Base-by-base conservation (phyloP, 2,329 filamentous ascomycete genomes). In the Cordyceps pruinosa region DNA sequence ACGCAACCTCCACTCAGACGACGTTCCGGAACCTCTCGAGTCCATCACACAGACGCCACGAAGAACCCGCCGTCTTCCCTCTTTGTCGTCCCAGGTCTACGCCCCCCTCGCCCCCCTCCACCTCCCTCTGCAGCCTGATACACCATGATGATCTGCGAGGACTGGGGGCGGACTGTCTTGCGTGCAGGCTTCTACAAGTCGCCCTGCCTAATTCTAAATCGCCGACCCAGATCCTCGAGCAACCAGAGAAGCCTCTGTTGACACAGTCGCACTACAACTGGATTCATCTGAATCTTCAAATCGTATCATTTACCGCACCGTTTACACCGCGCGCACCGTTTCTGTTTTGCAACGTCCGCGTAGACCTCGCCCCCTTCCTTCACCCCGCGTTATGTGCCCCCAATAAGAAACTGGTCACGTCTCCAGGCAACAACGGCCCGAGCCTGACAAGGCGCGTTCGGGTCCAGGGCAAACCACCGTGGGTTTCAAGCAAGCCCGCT, bases 241-340 rank as follows among this genome's bases (percentile, higher is more conserved):
- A 39, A 15, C 34, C 15, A 42, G 19, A 13, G 5, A 45, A 17
- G 19, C 25, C 15, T 28, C 15, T 10, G 15, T 7, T 39, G 4
- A 19, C 37, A 21, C 37, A 21, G n/a, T 45, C 25, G 19, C 25
- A 28, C 10, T n/a, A n/a, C 6, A n/a, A 45, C 19, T 25, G 17
- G 46, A 49, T 37, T 37, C 46, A 49, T 49, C 46, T 37, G 46
- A 49, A 49, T 49, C 46, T 9, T 37, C 15, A 37, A 35, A 49
- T 49, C 46, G 46, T 49, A 49, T 32, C 32, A 49, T 49, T 23
- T 26, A 8, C 32, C 46, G 19, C 30, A 25, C 46, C 30, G 25
- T 25, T 12, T 49, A 49, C 46, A 49, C 46, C 46, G 46, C 21
- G 21, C 25, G 25, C 21, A 42, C 41, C 19, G 21, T 34, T 34